Percentiles rank a stretch among this genome's conserved stretches.
phyloP scores from a whole-genome alignment of 768 basidiomycete species.

The Russula earlei region DNA sequence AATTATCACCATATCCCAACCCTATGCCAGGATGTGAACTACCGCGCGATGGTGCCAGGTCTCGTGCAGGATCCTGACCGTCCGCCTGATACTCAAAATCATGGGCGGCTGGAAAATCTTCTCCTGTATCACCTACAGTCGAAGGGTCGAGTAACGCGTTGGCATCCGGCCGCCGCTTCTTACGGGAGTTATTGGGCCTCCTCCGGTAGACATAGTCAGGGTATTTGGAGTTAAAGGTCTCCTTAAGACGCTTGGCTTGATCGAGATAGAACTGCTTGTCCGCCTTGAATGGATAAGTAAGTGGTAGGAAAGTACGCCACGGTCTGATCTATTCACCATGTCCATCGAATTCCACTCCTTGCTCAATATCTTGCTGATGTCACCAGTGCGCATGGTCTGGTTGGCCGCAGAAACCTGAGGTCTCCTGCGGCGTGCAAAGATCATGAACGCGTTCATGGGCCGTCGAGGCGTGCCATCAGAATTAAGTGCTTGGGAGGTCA shows the following conservation, averaged over 20 bases:
- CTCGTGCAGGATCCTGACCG: constrained; percentile 22
- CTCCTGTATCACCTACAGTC: constrained; percentile 27
- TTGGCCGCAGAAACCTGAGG: constrained; percentile 83
- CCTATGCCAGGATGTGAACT: constrained; percentile 17
- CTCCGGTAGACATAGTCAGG: constrained; percentile 87
- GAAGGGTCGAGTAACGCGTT: constrained; percentile 27
- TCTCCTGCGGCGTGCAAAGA: constrained; percentile 72
- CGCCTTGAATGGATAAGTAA: constrained; percentile 32
- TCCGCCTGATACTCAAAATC: constrained; percentile 34
- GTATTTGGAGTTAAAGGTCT: constrained; percentile 76
- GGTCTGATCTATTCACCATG: constrained; percentile 38
- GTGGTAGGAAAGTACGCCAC: constrained; percentile 2
- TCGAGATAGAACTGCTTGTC: constrained; percentile 86
- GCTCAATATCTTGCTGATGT: constrained; percentile 81
- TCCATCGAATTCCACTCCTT: constrained; percentile 81
- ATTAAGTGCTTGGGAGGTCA: constrained; percentile 75
- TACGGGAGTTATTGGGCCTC: constrained; percentile 80
- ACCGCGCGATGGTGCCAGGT: constrained; percentile 22
- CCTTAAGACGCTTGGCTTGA: constrained; percentile 78
- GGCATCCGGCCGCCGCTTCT: constrained; percentile 39
- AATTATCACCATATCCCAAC: constrained; percentile 16
- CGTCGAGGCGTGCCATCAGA: constrained; percentile 82
- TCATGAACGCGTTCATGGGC: constrained; percentile 94
- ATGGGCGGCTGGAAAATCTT: constrained; percentile 20
- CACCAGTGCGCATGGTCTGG: constrained; percentile 83